Base-by-base conservation (phyloP, 345 rosid species). In the Salix exigua region DNA sequence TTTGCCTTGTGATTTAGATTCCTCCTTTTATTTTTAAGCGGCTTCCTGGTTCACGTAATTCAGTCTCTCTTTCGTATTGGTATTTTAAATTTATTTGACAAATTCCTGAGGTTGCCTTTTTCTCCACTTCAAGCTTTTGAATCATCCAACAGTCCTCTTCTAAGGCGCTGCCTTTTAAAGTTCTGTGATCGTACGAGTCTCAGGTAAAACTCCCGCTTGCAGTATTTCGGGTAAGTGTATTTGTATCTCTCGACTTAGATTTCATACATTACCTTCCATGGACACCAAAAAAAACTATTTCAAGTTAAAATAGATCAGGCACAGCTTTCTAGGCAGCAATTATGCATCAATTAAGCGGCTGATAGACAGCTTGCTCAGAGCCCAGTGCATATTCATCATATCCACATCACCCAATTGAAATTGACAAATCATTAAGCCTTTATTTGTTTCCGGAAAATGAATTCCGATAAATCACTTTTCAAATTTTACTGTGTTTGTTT, bases 361-460 rank as follows among this genome's bases (percentile, higher is more conserved):
- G 31, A 8, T 1, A 55, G 38, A 46, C 79, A 79, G 77, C 73
- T 80, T 26, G 78, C 79, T 86, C 89, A 84, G 91, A 86, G 91
- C 89, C 91, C 91, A 88, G 91, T 86, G 91, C 91, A 84, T 81
- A 30, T 37, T 86, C 91, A 86, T 88, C 91, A 88, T 85, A 80
- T 85, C 70, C 66, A 11, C 14, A 0, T 13, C 31, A 0, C n/a
- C 7, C 44, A 26, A n/a, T 21, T n/a, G 16, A n/a, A 71, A 50
- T 19, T 8, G 8, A 18, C 17, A 48, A 26, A 6, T 42, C 46
- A 58, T 2, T 1, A 55, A n/a, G n/a, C n/a, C n/a, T n/a, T n/a
- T n/a, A n/a, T n/a, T n/a, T n/a, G n/a, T n/a, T n/a, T n/a, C n/a
- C n/a, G n/a, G n/a, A n/a, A n/a, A n/a, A n/a, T n/a, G n/a, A n/a